Conservation (phyloP, 805 yeast genomes). For the Candida boidinii region DNA sequence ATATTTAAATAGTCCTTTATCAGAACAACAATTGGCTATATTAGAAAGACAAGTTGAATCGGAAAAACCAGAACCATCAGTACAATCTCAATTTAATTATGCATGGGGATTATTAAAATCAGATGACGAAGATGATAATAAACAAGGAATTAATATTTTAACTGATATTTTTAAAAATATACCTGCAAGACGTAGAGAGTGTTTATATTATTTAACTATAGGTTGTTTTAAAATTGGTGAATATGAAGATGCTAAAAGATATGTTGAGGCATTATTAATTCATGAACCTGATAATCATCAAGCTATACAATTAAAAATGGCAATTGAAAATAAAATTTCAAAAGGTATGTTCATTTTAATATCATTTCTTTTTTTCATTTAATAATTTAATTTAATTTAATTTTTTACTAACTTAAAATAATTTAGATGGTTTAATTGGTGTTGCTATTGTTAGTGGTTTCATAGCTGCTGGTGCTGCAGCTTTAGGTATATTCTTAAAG, state of each 20-base stretch:
- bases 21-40: conserved; percentile 67
- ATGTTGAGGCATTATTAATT: conserved; percentile 65
- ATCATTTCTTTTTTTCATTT: background rate
- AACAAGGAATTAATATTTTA: conserved; percentile 71
- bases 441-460: conserved; percentile 81
- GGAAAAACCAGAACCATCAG: conserved; percentile 72
- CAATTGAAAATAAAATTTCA: conserved; percentile 78
- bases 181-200: conserved; percentile 80
- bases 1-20: conserved; percentile 39
- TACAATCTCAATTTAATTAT: conserved; percentile 84
- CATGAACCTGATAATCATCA: conserved; percentile 84
- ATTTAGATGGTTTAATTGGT: conserved; percentile 73
- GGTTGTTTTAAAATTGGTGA: conserved; percentile 89
- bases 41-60: conserved; percentile 68
- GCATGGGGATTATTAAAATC: conserved; percentile 95
- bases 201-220: conserved; percentile 76
- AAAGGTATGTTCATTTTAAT: conserved; percentile 25
- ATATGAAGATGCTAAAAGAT: conserved; percentile 75
- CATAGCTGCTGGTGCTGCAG: conserved; percentile 76
- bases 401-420: background rate
- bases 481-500: conserved; percentile 6
- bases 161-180: conserved; percentile 65
- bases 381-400: background rate
- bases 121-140: conserved; percentile 48
- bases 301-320: conserved; percentile 59